Evolutionary conservation across 2,329 filamentous ascomycete genomes (phyloP).

Genomic region (Colletotrichum liaoningense): DNA sequence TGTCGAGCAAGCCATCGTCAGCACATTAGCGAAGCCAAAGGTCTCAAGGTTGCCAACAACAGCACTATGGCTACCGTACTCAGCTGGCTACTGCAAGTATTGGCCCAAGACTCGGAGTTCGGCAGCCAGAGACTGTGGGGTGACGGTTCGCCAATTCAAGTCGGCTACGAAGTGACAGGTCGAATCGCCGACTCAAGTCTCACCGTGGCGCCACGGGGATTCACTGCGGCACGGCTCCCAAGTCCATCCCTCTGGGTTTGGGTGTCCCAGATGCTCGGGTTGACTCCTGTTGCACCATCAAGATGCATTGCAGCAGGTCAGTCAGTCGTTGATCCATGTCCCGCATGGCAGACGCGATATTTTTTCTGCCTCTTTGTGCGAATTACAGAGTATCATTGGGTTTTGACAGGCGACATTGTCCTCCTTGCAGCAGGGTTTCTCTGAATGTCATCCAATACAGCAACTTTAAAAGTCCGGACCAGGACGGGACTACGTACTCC

Average conservation of each 20-base stretch:
- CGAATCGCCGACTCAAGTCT: neutral
- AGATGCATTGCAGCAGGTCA: neutral
- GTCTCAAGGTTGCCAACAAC: neutral
- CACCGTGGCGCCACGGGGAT: slow-evolving; percentile 1
- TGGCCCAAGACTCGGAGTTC: slow-evolving; percentile 13
- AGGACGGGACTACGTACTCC: slow-evolving; percentile 8
- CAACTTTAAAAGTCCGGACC: neutral
- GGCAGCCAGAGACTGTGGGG: slow-evolving; percentile 26
- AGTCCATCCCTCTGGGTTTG: neutral
- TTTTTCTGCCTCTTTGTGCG: neutral
- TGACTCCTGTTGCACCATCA: neutral
- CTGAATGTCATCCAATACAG: slow-evolving; percentile 2
- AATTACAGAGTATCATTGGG: neutral
- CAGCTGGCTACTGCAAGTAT: neutral
- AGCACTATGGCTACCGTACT: neutral
- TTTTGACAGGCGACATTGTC: neutral
- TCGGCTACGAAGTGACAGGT: slow-evolving; percentile 12
- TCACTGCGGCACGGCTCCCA: neutral
- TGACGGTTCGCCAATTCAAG: slow-evolving; percentile 11
- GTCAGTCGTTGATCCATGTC: neutral
- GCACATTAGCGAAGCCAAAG: neutral
- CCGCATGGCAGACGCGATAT: neutral
- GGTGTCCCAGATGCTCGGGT: slow-evolving; percentile 10
- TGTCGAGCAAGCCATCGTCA: slow-evolving; percentile 4
- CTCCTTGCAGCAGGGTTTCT: slow-evolving; percentile 19